Evolutionary conservation across 495 filamentous ascomycete genomes (phyloP).

Genomic region (Trichoderma reesei): DNA sequence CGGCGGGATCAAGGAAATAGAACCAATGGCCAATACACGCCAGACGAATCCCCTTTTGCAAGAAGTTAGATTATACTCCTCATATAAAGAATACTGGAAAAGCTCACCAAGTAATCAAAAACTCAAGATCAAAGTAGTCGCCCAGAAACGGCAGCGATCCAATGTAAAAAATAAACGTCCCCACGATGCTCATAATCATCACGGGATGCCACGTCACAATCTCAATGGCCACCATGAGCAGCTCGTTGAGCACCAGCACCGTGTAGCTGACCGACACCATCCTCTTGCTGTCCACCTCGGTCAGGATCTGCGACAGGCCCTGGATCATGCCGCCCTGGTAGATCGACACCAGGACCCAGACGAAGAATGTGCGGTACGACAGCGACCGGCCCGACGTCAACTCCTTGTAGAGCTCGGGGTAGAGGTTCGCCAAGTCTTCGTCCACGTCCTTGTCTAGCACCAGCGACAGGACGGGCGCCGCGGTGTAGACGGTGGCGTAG

Average conservation of each 20-base stretch:
- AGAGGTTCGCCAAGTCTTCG: conserved; percentile 83
- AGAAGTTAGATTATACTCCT: conserved; percentile 15
- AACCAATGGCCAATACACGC: conserved; percentile 70
- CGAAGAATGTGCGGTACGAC: conserved; percentile 88
- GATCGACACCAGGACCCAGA: conserved; percentile 90
- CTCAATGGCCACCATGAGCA: conserved; percentile 92
- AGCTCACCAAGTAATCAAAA: conserved; percentile 57
- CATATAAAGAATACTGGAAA: neutral
- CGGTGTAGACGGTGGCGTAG: conserved; percentile 94
- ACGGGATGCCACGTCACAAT: conserved; percentile 95
- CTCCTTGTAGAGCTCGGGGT: conserved; percentile 96
- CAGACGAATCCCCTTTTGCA: conserved; percentile 65
- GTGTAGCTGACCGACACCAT: conserved; percentile 93
- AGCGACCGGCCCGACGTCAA: conserved; percentile 74
- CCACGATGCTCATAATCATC: conserved; percentile 77
- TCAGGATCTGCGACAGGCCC: conserved; percentile 77
- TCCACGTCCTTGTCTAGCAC: conserved; percentile 94
- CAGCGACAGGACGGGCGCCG: conserved; percentile 87
- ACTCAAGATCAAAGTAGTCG: conserved; percentile 81
- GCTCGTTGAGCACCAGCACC: conserved; percentile 84
- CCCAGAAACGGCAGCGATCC: conserved; percentile 80
- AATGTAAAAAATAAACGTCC: conserved; percentile 70
- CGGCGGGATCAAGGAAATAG: conserved; percentile 75
- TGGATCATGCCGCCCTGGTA: conserved; percentile 96
- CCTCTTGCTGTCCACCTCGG: conserved; percentile 54